Conservation (phyloP, 257 asterid species). For the Lycium barbarum region DNA sequence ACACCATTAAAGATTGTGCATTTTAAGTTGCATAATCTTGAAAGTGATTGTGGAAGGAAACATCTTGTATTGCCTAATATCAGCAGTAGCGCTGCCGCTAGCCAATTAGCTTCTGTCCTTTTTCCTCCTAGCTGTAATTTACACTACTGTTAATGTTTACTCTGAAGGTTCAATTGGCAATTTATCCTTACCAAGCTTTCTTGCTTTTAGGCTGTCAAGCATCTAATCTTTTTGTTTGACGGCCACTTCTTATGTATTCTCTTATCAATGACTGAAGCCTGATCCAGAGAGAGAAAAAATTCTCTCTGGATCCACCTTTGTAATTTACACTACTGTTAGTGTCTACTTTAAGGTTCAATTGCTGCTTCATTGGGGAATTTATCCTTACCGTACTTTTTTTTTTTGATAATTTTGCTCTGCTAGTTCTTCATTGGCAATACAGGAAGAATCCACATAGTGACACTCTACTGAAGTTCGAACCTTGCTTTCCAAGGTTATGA, state of each 20-base stretch:
- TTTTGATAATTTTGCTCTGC: too few species aligned
- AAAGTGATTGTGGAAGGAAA: not conserved
- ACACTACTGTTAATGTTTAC: not conserved
- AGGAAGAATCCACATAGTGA: not conserved
- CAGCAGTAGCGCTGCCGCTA: not conserved
- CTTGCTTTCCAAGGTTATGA: not conserved
- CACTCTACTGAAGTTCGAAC: not conserved
- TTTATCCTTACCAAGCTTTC: not conserved
- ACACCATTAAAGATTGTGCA: not conserved
- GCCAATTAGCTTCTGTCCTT: not conserved
- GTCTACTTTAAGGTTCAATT: too few species aligned
- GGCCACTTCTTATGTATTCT: not conserved
- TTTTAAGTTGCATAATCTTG: not conserved
- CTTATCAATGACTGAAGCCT: not conserved
- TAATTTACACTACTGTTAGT: too few species aligned
- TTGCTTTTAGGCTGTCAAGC: not conserved
- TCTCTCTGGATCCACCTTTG: too few species aligned
- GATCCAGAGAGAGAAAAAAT: not conserved
- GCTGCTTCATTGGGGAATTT: too few species aligned
- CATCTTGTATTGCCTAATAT: not conserved
- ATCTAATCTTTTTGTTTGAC: not conserved
- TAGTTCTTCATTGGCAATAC: not conserved
- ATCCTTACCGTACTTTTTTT: too few species aligned
- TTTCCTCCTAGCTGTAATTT: not conserved
- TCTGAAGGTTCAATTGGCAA: not conserved